Evolutionary conservation across 257 asterid species (phyloP), one percentile per base, ranked within the genome.

Genomic region (Perilla frutescens): DNA sequence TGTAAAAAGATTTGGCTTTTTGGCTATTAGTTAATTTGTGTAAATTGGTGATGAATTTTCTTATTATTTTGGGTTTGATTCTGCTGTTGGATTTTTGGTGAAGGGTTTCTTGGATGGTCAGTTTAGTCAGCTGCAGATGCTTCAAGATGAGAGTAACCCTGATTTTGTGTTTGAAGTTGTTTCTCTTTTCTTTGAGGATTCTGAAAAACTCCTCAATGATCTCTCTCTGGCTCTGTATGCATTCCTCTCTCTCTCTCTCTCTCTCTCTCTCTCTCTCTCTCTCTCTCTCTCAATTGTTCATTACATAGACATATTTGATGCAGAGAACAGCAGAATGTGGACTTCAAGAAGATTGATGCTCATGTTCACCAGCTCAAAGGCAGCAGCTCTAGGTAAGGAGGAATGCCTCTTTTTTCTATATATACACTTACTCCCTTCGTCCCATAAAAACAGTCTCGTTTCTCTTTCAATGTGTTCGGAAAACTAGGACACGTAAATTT

Each of bases 301-400:
- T 10, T 3, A 8, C 8, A 3, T 50, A 51, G 4, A 31, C 9
- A 32, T 37, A 12, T 51, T 50, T 67, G 79, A 20, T 79, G 71
- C 83, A 90, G 93, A 70, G 85, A 84, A 65, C 90, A 88, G 81
- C 93, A 77, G 74, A 80, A 60, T 66, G 91, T 90, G 71, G 96
- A 91, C 75, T 90, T 88, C 68, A 87, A 79, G 77, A 88, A 83
- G 85, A 81, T 91, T 49, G 96, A 89, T 89, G 91, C 91, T 56
- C 85, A 85, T 71, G 94, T 89, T 86, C 97, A 91, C 62, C 97
- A 91, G 82, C 72, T 91, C 60, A 91, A 91, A 84, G 97, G 97
- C 50, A 91, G 97, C 85, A 91, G 97, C 83, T 87, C 97, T 62
- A 91, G 97, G 96, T 89, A 59, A 26, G 2, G 4, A 5, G 14